Percentiles rank a stretch among this genome's conserved stretches.
phyloP scores from a whole-genome alignment of 257 asterid species.

The Solanum ossicruentum region DNA sequence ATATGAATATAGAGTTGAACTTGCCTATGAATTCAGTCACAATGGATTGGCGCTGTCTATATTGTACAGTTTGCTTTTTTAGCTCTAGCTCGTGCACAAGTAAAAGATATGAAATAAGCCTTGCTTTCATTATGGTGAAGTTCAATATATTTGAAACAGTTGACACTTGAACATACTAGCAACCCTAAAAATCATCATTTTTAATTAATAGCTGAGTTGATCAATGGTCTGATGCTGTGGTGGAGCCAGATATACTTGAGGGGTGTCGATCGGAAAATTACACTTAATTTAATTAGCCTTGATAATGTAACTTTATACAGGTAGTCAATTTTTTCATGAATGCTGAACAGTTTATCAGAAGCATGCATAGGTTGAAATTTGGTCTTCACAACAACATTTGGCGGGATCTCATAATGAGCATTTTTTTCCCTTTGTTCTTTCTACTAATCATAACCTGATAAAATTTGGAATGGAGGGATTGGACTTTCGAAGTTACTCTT shows the following conservation, averaged over 20 bases:
- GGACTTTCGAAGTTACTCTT: background rate
- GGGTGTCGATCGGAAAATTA: too few species aligned
- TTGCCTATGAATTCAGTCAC: background rate
- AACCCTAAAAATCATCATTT: background rate
- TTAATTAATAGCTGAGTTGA: background rate
- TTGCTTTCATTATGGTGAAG: background rate
- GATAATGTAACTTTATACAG: background rate
- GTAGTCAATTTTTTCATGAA: background rate
- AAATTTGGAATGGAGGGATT: background rate
- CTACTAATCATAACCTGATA: background rate
- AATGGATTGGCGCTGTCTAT: background rate
- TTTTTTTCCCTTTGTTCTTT: background rate
- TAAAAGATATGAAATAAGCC: background rate
- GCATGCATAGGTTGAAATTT: background rate
- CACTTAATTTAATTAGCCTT: background rate
- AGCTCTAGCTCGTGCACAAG: background rate
- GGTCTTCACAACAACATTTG: background rate
- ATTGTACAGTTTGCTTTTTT: background rate
- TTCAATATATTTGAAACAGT: background rate
- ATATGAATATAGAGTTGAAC: background rate
- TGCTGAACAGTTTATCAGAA: background rate
- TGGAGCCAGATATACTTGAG: too few species aligned
- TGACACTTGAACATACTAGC: background rate
- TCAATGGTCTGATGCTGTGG: background rate
- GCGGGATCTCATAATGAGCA: background rate